Base-by-base conservation (phyloP, 129 eudicot genomes). In the Deinandra increscens region DNA sequence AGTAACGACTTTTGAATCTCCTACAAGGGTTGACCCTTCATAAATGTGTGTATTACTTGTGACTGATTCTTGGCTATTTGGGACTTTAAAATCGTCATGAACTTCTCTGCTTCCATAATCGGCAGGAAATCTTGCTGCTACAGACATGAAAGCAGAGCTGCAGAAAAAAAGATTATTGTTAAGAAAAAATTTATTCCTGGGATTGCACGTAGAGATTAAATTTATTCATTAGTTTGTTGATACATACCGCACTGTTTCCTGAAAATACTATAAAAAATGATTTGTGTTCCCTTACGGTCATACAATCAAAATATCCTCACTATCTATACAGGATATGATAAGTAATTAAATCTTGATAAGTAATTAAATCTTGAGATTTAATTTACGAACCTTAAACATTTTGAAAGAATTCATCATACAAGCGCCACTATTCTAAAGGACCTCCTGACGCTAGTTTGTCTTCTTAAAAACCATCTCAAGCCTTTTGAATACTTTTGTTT, bases 131-230 rank as follows among this genome's bases (percentile, higher is more conserved):
- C 71, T 80, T 65, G 90, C 86, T 9, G 70, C 87, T 31, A 91
- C 76, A 18, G 63, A 43, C 93, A 91, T 85, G 64, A 88, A 88
- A 4, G 90, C 87, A 55, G 81, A 72, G 68, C 97, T 91, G 78
- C 60, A 73, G 56, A 45, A 73, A 54, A n/a, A n/a, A 62, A 60
- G 11, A 79, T 71, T 46, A 51, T 34, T 18, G 45, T 66, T 39
- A 45, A 15, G 33, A 2, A 71, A 7, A 55, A 26, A 3, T 9
- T 42, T 37, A 26, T 13, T 33, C 65, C 9, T 38, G 37, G 50
- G 48, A 42, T 23, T 42, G 18, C 49, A 36, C 58, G 18, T 39
- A 38, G 42, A 36, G 38, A 23, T 37, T 70, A 20, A 17, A n/a
- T 8, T 22, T 22, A 22, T 8, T 54, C 33, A 54, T 54, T 54